Evolutionary conservation across 495 filamentous ascomycete genomes (phyloP).

Genomic region (Penicillium bovifimosum): DNA sequence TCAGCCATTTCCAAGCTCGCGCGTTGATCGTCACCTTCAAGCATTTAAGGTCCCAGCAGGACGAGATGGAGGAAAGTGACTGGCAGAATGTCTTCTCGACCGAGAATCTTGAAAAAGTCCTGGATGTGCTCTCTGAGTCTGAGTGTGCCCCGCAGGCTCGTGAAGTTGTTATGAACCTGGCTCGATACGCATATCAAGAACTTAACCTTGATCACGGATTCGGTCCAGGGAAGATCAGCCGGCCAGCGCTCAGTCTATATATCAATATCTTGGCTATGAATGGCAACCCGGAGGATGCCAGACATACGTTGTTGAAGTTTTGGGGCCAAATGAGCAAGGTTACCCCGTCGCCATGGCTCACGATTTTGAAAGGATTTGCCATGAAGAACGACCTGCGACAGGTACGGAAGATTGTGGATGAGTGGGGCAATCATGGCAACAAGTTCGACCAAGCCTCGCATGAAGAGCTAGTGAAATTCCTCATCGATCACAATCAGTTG

Average conservation of each 20-base stretch:
- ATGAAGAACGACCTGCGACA: constrained; percentile 51
- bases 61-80: constrained; percentile 31
- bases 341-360: constrained; percentile 48
- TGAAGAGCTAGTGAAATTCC: constrained; percentile 31
- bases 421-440: constrained; percentile 26
- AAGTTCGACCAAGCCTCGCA: constrained; percentile 35
- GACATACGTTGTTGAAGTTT: constrained; percentile 43
- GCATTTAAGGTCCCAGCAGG: constrained; percentile 45
- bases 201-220: constrained; percentile 39
- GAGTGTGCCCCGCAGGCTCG: constrained; percentile 33
- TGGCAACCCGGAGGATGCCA: constrained; percentile 55
- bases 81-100: constrained; percentile 41
- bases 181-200: constrained; percentile 52
- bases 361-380: constrained; percentile 61
- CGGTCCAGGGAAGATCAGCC: constrained; percentile 30
- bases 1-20: constrained; percentile 63
- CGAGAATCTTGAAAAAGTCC: constrained; percentile 45
- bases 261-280: constrained; percentile 53
- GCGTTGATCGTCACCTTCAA: constrained; percentile 52
- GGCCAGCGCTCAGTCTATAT: constrained; percentile 43
- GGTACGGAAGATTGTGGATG: constrained; percentile 26
- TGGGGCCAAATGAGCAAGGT: constrained; percentile 28
- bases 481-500: constrained; percentile 35
- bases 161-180: constrained; percentile 42
- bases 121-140: constrained; percentile 35